Conservation (phyloP, 306 rosid species). For the Casuarina equisetifolia region DNA sequence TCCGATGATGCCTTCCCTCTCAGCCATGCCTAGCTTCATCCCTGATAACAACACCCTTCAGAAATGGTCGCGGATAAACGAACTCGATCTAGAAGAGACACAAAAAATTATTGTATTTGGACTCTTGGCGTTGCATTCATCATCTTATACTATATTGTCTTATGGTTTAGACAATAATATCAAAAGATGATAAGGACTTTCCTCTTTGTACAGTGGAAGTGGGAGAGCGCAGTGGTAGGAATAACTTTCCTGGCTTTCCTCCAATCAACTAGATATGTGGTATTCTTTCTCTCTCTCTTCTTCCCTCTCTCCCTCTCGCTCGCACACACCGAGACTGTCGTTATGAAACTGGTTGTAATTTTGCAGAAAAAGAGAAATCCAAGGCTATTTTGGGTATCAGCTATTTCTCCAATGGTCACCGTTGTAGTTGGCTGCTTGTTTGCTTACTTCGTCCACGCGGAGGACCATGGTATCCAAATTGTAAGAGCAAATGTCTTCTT, state of each 20-base stretch:
- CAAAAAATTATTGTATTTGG: too few relatives aligned
- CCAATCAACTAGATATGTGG: conserved; percentile 51
- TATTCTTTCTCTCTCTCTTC: conserved; percentile 29
- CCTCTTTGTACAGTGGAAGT: conserved; percentile 53
- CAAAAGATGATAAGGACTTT: neutral
- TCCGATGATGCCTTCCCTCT: too few relatives aligned
- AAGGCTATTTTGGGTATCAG: conserved; percentile 82
- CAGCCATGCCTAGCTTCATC: too few relatives aligned
- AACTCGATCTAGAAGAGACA: too few relatives aligned
- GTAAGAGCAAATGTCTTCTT: conserved; percentile 34
- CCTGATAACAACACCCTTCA: too few relatives aligned
- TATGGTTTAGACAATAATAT: too few relatives aligned
- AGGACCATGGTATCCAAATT: conserved; percentile 61
- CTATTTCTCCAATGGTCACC: conserved; percentile 67
- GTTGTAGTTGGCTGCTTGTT: conserved; percentile 52
- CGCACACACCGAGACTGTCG: neutral
- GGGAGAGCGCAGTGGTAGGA: conserved; percentile 73
- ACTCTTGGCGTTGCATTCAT: too few relatives aligned
- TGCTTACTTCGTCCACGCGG: conserved; percentile 56
- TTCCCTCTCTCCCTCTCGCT: neutral
- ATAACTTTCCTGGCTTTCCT: conserved; percentile 49
- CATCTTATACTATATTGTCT: too few relatives aligned
- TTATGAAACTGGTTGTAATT: neutral
- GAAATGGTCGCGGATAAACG: too few relatives aligned
- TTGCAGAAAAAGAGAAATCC: conserved; percentile 57